phyloP scores from a whole-genome alignment of 2,329 filamentous ascomycete genomes.

The Colletotrichum musae region DNA sequence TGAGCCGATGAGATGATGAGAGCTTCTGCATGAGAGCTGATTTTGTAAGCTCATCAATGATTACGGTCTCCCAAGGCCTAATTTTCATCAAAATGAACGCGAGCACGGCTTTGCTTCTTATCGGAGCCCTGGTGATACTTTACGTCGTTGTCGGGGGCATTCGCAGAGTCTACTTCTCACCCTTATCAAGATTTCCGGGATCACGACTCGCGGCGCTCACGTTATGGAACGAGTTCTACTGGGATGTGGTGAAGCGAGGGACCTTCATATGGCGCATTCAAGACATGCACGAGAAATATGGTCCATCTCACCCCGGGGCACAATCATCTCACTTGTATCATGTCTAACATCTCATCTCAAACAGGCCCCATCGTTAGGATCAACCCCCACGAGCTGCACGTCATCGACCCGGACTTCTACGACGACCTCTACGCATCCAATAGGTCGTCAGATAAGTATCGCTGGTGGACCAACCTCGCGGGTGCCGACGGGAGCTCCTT shows the following conservation, averaged over 20 bases:
- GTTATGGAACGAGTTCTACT: constrained; percentile 52
- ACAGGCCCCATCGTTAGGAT: constrained; percentile 51
- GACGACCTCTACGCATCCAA: constrained; percentile 21
- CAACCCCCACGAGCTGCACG: constrained; percentile 49
- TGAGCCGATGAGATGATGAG: too few species aligned
- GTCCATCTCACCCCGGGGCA: constrained; percentile 37
- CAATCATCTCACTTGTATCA: too few species aligned
- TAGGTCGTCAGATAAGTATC: too few species aligned
- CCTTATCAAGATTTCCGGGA: constrained; percentile 24
- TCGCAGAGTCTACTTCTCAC: constrained; percentile 8
- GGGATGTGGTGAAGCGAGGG: constrained; percentile 50
- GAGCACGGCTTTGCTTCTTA: constrained; percentile 37
- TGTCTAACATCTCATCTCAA: not conserved
- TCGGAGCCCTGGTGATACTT: constrained; percentile 24
- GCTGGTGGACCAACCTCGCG: too few species aligned
- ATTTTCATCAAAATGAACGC: not conserved
- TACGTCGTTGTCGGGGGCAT: not conserved
- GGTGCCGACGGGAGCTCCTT: too few species aligned
- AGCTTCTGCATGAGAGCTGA: too few species aligned
- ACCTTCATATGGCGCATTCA: constrained; percentile 51
- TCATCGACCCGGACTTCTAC: constrained; percentile 49
- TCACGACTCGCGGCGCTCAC: constrained; percentile 49
- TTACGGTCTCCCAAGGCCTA: too few species aligned
- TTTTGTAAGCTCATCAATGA: too few species aligned
- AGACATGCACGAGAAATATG: constrained; percentile 52